phyloP scores from a whole-genome alignment of 306 rosid genomes.

The Betula pendula region DNA sequence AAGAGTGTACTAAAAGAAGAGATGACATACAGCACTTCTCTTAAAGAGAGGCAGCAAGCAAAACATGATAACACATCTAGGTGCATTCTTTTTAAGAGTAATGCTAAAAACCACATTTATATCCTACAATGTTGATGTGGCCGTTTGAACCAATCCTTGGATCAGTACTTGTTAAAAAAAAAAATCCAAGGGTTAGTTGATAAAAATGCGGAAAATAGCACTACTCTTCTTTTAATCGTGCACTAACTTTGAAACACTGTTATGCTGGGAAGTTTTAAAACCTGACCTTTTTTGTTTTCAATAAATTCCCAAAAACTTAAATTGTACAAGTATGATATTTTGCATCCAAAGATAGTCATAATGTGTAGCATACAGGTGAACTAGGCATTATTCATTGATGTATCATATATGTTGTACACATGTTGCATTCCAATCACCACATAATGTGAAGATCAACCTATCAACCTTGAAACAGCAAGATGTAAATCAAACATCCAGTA shows the following conservation, averaged over 20 bases:
- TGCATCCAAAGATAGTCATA: not conserved
- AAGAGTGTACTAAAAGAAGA: not conserved
- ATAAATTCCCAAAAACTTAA: not conserved
- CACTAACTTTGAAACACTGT: not conserved
- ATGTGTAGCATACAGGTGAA: not conserved
- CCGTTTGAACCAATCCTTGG: too few species aligned
- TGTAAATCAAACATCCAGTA: not conserved
- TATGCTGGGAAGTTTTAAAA: constrained; percentile 5
- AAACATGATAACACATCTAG: too few species aligned
- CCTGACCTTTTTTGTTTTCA: not conserved
- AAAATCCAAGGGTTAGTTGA: too few species aligned
- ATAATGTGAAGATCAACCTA: not conserved
- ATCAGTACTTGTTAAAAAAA: too few species aligned
- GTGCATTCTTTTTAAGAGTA: too few species aligned
- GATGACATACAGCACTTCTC: not conserved
- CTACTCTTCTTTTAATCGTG: not conserved
- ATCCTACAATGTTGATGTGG: too few species aligned
- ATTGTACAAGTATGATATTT: not conserved
- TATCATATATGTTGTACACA: not conserved
- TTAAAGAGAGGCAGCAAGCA: not conserved
- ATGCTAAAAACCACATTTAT: too few species aligned
- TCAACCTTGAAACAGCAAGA: not conserved
- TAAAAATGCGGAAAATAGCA: too few species aligned
- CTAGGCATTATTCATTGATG: not conserved
- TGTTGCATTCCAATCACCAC: not conserved